Conservation (phyloP, 208 protist species). For the Acanthamoeba healyi region DNA sequence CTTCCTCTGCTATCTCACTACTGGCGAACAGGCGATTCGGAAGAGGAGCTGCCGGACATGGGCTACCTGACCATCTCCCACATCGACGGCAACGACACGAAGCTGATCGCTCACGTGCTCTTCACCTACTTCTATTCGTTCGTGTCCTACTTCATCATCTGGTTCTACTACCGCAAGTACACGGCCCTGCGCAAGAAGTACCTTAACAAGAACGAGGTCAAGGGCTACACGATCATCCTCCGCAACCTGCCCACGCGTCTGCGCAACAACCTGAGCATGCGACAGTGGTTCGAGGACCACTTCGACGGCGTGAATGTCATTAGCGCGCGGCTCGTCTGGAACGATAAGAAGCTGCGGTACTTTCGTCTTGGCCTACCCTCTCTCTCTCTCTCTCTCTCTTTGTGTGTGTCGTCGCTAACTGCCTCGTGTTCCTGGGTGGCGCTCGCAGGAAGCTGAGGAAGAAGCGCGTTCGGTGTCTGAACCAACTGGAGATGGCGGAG, state of each 20-base stretch:
- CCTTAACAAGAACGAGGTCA: conserved; percentile 62
- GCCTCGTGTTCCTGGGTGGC: background rate
- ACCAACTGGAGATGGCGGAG: conserved; percentile 47
- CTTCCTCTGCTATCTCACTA: background rate
- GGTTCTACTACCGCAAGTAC: conserved; percentile 65
- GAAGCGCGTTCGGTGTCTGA: background rate
- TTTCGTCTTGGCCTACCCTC: no score
- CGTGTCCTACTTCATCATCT: conserved; percentile 57
- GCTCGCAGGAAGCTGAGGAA: background rate
- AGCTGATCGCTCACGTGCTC: conserved; percentile 55
- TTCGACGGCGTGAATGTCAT: conserved; percentile 34
- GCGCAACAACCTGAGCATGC: background rate
- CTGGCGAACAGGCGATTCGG: background rate
- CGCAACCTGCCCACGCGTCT: conserved; percentile 36
- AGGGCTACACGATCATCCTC: conserved; percentile 55
- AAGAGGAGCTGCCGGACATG: background rate
- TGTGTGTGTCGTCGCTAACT: background rate
- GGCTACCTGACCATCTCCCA: conserved; percentile 46
- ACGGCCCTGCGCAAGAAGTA: conserved; percentile 69
- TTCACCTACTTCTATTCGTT: conserved; percentile 70
- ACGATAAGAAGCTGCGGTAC: conserved; percentile 38
- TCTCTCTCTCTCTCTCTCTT: no score
- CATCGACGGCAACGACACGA: conserved; percentile 43
- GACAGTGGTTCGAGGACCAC: conserved; percentile 59
- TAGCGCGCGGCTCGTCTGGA: conserved; percentile 19